These are phyloP conservation scores for Streptanthus diversifolius DNA, from an alignment of 345 rosid species.

Conservation along the genomic window DNA sequence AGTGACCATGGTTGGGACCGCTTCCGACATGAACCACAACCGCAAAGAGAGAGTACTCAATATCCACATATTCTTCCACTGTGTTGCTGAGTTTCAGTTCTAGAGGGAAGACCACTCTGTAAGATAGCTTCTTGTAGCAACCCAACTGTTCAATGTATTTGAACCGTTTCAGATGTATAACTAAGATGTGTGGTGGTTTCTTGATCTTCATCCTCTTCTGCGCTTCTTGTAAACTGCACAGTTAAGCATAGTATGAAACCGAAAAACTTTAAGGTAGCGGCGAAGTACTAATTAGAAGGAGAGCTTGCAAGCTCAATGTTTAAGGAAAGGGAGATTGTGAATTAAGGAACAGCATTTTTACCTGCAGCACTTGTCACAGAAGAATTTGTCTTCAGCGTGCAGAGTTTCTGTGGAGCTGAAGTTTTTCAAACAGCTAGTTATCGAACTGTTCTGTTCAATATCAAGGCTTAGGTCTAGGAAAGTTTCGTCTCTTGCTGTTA, in stretches of 20 bases:
- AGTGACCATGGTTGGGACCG: slow-evolving; percentile 93
- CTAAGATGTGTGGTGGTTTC: slow-evolving; percentile 84
- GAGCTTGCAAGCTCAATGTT: neutral
- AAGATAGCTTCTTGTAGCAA: slow-evolving; percentile 85
- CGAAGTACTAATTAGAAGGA: neutral
- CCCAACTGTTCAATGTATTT: slow-evolving; percentile 90
- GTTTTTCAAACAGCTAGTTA: slow-evolving; percentile 93
- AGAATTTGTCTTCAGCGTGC: slow-evolving; percentile 90
- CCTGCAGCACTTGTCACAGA: slow-evolving; percentile 99
- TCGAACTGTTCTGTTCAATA: slow-evolving; percentile 93
- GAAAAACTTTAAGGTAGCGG: neutral
- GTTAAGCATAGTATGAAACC: neutral
- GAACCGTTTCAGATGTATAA: slow-evolving; percentile 84
- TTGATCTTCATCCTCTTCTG: slow-evolving; percentile 97
- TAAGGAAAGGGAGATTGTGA: neutral
- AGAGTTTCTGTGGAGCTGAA: slow-evolving; percentile 95
- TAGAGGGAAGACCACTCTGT: slow-evolving; percentile 79
- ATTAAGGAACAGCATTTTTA: slow-evolving; percentile 10
- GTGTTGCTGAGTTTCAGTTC: slow-evolving; percentile 91
- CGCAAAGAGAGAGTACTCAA: slow-evolving; percentile 81
- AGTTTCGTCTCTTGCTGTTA: slow-evolving; percentile 90
- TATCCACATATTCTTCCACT: slow-evolving; percentile 59
- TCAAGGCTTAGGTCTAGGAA: slow-evolving; percentile 95
- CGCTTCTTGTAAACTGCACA: slow-evolving; percentile 88
- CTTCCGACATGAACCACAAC: slow-evolving; percentile 95